These are phyloP conservation scores for Talaromyces ruber DNA, from an alignment of 495 filamentous ascomycete genomes.

Conservation along the genomic window DNA sequence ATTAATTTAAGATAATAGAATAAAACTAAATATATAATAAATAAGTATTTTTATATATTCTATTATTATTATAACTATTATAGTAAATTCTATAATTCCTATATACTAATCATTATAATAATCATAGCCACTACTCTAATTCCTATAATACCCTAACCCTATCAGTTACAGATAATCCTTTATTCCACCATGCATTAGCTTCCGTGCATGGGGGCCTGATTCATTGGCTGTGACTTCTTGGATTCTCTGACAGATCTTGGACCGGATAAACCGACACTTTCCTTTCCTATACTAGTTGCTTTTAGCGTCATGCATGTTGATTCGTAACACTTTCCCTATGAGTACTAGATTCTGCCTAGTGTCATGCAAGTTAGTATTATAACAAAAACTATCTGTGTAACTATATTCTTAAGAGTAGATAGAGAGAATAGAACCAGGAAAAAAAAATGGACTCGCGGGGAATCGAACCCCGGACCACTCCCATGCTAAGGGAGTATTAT, in stretches of 20 bases:
- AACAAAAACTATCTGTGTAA: no score
- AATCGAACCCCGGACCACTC: slow-evolving; percentile 52
- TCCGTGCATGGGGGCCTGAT: background rate
- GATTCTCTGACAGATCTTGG: background rate
- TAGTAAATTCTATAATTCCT: background rate
- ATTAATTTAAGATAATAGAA: no score
- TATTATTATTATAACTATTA: background rate
- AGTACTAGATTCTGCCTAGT: no score
- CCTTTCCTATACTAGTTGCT: no score
- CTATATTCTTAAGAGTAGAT: no score
- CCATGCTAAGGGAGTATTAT: slow-evolving; percentile 40
- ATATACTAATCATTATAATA: background rate
- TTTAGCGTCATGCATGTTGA: no score
- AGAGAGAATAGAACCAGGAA: no score
- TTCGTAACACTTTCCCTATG: no score
- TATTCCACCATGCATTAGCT: background rate
- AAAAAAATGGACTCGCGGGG: slow-evolving; percentile 38
- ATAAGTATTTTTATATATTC: background rate
- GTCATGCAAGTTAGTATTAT: no score
- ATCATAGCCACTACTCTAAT: background rate
- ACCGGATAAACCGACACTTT: no score
- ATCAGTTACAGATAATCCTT: background rate
- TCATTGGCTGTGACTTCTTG: background rate
- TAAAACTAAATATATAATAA: no score
- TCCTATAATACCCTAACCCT: background rate